Conservation (phyloP, 2,329 filamentous ascomycete species). For the Botrytis porri region DNA sequence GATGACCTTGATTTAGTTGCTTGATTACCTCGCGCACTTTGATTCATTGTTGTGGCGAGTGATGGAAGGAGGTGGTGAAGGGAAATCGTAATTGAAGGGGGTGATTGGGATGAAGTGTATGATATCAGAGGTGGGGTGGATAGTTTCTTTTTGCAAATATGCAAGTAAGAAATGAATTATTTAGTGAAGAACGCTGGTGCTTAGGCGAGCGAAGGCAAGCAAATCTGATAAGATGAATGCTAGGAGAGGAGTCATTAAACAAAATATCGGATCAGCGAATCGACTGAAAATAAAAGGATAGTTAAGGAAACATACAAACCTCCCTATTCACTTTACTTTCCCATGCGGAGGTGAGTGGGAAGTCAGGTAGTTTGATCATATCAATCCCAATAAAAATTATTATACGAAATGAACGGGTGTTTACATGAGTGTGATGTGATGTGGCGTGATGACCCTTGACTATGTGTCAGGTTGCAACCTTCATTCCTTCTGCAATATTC, state of each 20-base stretch:
- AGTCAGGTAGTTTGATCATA: neutral
- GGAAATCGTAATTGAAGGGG: neutral
- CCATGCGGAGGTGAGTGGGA: neutral
- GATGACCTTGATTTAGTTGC: neutral
- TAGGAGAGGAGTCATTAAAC: neutral
- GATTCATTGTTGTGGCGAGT: neutral
- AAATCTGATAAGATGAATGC: neutral
- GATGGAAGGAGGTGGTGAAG: neutral
- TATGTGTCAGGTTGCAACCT: neutral
- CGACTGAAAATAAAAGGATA: neutral
- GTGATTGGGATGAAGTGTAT: slow-evolving; percentile 7
- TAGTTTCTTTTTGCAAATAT: neutral
- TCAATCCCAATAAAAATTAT: neutral
- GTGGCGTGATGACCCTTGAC: neutral
- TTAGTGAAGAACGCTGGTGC: neutral
- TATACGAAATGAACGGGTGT: neutral
- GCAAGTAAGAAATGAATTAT: slow-evolving; percentile 3
- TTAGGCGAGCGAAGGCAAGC: neutral
- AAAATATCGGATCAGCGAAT: neutral
- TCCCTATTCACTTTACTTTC: neutral
- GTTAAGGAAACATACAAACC: neutral
- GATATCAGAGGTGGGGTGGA: neutral
- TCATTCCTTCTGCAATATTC: neutral
- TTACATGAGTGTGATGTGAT: neutral
- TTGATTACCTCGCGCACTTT: slow-evolving; percentile 2